Percentiles rank a stretch among this genome's conserved stretches.
These are phyloP conservation scores for Astragalus membranaceus DNA, from an alignment of 306 rosid genomes.

Conservation along the genomic window DNA sequence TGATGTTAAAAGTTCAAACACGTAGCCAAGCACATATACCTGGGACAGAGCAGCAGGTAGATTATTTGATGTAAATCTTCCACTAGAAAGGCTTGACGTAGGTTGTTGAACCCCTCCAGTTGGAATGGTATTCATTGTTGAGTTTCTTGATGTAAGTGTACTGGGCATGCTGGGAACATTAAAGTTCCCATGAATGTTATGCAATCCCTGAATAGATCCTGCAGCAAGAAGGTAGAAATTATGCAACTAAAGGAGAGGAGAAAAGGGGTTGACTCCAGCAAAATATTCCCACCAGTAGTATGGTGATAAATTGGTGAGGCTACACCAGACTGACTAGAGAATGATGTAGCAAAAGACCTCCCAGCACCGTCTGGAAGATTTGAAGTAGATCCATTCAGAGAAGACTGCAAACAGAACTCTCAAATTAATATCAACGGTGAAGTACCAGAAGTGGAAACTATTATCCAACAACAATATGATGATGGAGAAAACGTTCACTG, in stretches of 20 bases:
- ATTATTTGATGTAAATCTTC: slow-evolving; percentile 83
- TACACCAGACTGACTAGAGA: slow-evolving; percentile 97
- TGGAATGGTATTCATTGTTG: slow-evolving; percentile 67
- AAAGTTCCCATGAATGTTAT: slow-evolving; percentile 86
- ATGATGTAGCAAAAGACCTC: slow-evolving; percentile 74
- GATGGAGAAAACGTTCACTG: not conserved
- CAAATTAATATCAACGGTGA: not conserved
- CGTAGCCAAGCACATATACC: slow-evolving; percentile 37
- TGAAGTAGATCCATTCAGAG: slow-evolving; percentile 86
- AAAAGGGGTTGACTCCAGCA: slow-evolving; percentile 23
- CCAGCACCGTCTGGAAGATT: slow-evolving; percentile 87
- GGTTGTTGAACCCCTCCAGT: slow-evolving; percentile 97
- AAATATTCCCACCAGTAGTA: slow-evolving; percentile 61
- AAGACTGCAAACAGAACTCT: slow-evolving; percentile 58
- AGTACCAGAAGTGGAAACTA: not conserved
- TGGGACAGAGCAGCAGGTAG: slow-evolving; percentile 84
- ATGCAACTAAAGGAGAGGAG: slow-evolving; percentile 26
- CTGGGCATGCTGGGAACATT: slow-evolving; percentile 84
- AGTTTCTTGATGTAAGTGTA: slow-evolving; percentile 71
- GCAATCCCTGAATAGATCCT: slow-evolving; percentile 80
- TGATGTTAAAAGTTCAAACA: not conserved
- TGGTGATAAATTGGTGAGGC: slow-evolving; percentile 93
- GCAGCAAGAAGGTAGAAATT: slow-evolving; percentile 35
- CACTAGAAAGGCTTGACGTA: slow-evolving; percentile 76
- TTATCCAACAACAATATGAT: not conserved